Conservation (phyloP, 176 grass and related monocot genomes). For the Lolium perenne region DNA sequence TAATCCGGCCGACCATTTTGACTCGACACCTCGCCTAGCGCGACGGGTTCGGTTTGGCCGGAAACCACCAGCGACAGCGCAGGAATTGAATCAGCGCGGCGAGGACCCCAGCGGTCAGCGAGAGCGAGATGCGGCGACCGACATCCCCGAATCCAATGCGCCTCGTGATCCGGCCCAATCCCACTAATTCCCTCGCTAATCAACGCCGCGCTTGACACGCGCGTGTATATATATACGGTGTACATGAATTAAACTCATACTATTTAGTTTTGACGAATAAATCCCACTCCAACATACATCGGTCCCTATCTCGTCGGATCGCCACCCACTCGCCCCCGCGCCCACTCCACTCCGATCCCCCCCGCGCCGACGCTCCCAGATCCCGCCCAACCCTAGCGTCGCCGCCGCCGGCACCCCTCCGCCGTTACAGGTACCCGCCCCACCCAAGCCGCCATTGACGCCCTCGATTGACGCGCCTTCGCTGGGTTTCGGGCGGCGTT, state of each 20-base stretch:
- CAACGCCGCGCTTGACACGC: neutral
- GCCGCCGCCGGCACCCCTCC: neutral
- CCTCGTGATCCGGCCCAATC: constrained; percentile 26
- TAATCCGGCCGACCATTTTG: too few relatives aligned
- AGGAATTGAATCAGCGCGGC: neutral
- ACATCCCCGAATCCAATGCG: constrained; percentile 39
- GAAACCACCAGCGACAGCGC: neutral
- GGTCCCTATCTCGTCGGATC: constrained; percentile 57
- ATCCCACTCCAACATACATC: neutral
- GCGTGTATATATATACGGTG: neutral
- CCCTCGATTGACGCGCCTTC: neutral
- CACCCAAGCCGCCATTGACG: neutral
- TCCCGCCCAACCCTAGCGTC: constrained; percentile 46
- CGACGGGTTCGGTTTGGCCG: constrained; percentile 35
- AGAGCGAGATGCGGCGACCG: neutral
- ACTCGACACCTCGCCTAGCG: too few relatives aligned
- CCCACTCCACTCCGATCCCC: neutral
- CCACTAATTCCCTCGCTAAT: constrained; percentile 42
- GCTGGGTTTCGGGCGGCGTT: too few relatives aligned
- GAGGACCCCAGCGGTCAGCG: constrained; percentile 28
- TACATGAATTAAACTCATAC: too few relatives aligned
- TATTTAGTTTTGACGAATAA: neutral
- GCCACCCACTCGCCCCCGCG: constrained; percentile 49
- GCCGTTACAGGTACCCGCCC: constrained; percentile 33
- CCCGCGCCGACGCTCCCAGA: constrained; percentile 27